A percentile compares a stretch with the other conserved stretches of the same genome.
These are phyloP conservation scores for Magnusiomyces tetraspermus DNA, from an alignment of 1,139 yeast species.

Conservation along the genomic window DNA sequence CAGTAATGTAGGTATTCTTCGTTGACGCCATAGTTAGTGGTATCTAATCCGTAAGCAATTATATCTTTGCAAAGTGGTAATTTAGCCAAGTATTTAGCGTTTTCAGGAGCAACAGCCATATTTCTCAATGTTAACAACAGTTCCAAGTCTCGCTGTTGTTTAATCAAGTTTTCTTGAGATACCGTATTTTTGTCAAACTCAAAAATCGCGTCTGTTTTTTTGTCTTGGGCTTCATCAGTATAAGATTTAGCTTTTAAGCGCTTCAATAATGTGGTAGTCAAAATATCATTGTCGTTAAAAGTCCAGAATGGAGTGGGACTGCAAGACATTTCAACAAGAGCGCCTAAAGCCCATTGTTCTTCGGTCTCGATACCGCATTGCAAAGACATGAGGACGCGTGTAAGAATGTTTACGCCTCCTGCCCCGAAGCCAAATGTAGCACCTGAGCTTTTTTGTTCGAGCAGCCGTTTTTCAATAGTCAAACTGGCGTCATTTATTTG, in stretches of 20 bases:
- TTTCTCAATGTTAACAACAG: conserved; percentile 68
- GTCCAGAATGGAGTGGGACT: background rate
- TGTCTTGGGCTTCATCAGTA: background rate
- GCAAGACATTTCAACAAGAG: conserved; percentile 47
- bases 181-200: conserved; percentile 15
- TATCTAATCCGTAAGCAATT: conserved; percentile 42
- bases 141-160: conserved; percentile 45
- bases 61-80: conserved; percentile 29
- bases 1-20: conserved; percentile 61
- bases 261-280: background rate
- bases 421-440: conserved; percentile 25
- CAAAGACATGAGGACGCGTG: conserved; percentile 56
- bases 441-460: conserved; percentile 1
- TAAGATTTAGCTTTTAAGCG: background rate
- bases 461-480: background rate
- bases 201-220: conserved; percentile 14
- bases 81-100: conserved; percentile 70
- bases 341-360: conserved; percentile 55
- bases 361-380: conserved; percentile 51
- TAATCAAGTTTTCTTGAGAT: conserved; percentile 26
- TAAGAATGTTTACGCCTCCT: conserved; percentile 33
- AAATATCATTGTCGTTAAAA: background rate
- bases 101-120: conserved; percentile 68
- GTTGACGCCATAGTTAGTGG: conserved; percentile 33
- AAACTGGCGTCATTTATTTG: background rate